These are phyloP conservation scores for Boeremia lycopersici DNA, from an alignment of 2,329 filamentous ascomycete species.

Conservation along the genomic window DNA sequence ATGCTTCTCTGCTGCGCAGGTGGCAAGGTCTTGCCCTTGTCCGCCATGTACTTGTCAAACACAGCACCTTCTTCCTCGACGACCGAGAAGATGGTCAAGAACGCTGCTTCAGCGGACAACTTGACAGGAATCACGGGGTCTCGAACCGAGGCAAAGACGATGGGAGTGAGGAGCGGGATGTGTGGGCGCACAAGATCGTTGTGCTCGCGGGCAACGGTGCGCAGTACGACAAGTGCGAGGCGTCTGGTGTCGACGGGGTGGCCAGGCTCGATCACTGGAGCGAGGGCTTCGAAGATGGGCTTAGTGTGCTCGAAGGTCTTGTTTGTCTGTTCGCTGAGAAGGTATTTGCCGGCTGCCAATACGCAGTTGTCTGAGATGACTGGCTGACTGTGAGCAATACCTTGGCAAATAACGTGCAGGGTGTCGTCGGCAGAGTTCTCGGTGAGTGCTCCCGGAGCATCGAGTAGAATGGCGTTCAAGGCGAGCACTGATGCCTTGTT, in stretches of 20 bases:
- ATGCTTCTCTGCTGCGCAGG: conserved; percentile 83
- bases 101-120: conserved; percentile 90
- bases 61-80: conserved; percentile 84
- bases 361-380: conserved; percentile 88
- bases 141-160: conserved; percentile 87
- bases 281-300: conserved; percentile 78
- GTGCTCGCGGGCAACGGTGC: conserved; percentile 80
- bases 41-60: conserved; percentile 88
- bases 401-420: conserved; percentile 76
- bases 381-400: conserved; percentile 73
- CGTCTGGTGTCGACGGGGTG: conserved; percentile 82
- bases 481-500: conserved; percentile 81
- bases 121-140: conserved; percentile 95
- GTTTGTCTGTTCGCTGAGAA: conserved; percentile 69
- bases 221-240: conserved; percentile 82
- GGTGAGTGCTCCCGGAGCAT: conserved; percentile 74
- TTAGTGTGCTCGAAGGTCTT: conserved; percentile 79
- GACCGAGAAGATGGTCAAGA: conserved; percentile 87
- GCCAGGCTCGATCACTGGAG: conserved; percentile 76
- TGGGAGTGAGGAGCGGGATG: conserved; percentile 76
- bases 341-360: conserved; percentile 87
- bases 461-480: conserved; percentile 85
- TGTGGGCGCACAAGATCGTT: conserved; percentile 83
- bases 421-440: conserved; percentile 75
- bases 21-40: conserved; percentile 67